A percentile compares a stretch with the other conserved stretches of the same genome.
These are phyloP conservation scores for Penicillium glabrum DNA, from an alignment of 2,329 filamentous ascomycete genomes.

Conservation along the genomic window DNA sequence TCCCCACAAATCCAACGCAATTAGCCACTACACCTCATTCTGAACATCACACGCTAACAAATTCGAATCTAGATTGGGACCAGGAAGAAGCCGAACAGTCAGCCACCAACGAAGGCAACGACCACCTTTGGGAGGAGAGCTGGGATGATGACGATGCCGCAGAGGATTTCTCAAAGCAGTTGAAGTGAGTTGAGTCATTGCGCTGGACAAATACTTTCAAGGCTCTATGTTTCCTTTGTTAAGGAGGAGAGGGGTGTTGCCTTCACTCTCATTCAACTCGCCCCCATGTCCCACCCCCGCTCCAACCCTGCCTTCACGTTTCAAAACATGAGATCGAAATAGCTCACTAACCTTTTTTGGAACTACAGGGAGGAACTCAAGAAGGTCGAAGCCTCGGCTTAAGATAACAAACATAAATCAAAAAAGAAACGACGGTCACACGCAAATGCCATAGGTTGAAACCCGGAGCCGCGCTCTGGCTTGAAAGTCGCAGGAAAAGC, in stretches of 20 bases:
- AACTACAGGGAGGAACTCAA: conserved; percentile 69
- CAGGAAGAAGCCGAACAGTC: conserved; percentile 80
- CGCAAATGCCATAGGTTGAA: not conserved
- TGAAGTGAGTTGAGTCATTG: conserved; percentile 66
- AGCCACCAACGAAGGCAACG: conserved; percentile 61
- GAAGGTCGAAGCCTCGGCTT: conserved; percentile 81
- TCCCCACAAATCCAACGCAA: not conserved
- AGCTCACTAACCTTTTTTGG: conserved; percentile 1
- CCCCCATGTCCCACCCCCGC: not conserved
- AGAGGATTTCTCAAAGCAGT: conserved; percentile 92
- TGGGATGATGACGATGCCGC: conserved; percentile 98
- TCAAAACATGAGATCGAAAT: not conserved
- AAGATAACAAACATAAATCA: conserved; percentile 44
- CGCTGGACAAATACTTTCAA: not conserved
- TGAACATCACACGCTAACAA: conserved; percentile 3
- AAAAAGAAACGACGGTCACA: not conserved
- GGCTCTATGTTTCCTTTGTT: conserved; percentile 1
- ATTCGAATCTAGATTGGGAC: conserved; percentile 70
- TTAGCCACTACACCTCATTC: not conserved
- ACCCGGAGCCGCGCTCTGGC: not conserved
- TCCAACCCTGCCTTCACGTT: not conserved
- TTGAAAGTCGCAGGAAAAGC: not conserved
- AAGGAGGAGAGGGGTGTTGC: not conserved
- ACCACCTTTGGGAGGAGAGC: conserved; percentile 98
- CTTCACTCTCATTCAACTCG: not conserved